A percentile compares a stretch with the other conserved stretches of the same genome.
Evolutionary conservation across 352 stramenopile species (phyloP).

Genomic region (Phytophthora sp.): DNA sequence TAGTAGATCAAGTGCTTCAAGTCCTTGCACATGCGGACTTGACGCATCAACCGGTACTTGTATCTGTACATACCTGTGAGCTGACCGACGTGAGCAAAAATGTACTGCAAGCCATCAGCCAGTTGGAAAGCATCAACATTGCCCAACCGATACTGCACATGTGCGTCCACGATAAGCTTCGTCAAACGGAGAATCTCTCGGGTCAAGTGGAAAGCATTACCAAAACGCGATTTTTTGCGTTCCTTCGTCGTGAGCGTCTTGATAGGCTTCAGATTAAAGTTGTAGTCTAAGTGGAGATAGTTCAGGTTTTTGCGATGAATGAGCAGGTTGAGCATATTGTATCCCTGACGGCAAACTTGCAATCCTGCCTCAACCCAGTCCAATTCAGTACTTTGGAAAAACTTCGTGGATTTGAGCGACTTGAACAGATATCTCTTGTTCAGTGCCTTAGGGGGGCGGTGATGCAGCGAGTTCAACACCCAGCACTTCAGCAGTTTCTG

Average conservation of each 20-base stretch:
- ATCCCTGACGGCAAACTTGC: conserved; percentile 98
- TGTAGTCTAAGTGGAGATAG: conserved; percentile 99
- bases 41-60: conserved; percentile 98
- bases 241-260: conserved; percentile 99
- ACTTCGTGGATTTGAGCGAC: conserved; percentile 99
- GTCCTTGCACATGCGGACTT: conserved; percentile 99
- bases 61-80: conserved; percentile 99
- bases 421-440: conserved; percentile 99
- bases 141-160: conserved; percentile 99
- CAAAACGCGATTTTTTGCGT: conserved; percentile 98
- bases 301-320: conserved; percentile 99
- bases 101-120: conserved; percentile 99
- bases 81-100: conserved; percentile 99
- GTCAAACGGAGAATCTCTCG: conserved; percentile 99
- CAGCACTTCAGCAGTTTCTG: conserved; percentile 99
- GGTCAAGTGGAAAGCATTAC: conserved; percentile 96
- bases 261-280: conserved; percentile 99
- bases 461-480: conserved; percentile 98
- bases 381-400: conserved; percentile 99
- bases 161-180: conserved; percentile 99
- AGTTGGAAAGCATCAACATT: conserved; percentile 99
- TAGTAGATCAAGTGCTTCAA: conserved; percentile 99
- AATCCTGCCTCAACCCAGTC: conserved; percentile 99
- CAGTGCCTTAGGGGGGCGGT: conserved; percentile 92
- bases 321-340: conserved; percentile 99